Percentiles rank a stretch among this genome's conserved stretches.
Evolutionary conservation across 176 grass and related monocot genomes (phyloP).

Genomic region (Rhipidocladum racemiflorum): DNA sequence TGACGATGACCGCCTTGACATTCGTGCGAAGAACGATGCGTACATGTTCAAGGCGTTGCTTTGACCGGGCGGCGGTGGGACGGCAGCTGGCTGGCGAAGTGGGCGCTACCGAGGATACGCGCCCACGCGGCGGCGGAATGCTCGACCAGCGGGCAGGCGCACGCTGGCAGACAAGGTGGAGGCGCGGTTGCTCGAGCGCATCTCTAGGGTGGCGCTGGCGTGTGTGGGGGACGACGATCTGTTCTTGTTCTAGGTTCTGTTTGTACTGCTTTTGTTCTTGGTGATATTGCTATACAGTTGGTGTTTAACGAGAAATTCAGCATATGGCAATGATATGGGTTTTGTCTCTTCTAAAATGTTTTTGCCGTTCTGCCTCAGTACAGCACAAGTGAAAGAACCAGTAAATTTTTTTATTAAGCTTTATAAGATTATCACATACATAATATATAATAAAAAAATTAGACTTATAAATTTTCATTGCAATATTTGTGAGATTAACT

Average conservation of each 20-base stretch:
- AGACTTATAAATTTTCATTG: no score
- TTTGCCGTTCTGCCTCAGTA: not conserved
- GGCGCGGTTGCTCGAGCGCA: slow-evolving; percentile 35
- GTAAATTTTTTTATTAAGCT: no score
- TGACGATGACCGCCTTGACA: not conserved
- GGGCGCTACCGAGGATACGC: slow-evolving; percentile 55
- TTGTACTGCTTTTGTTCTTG: no score
- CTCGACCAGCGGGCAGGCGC: slow-evolving; percentile 40
- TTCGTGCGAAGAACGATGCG: slow-evolving; percentile 57
- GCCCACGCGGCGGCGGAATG: slow-evolving; percentile 25
- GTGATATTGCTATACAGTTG: no score
- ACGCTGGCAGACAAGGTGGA: slow-evolving; percentile 41
- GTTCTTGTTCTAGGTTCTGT: no score
- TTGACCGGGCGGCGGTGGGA: slow-evolving; percentile 56
- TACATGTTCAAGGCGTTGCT: slow-evolving; percentile 71
- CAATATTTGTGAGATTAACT: no score
- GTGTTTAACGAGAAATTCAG: no score
- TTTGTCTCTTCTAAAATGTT: slow-evolving; percentile 21
- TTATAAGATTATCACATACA: no score
- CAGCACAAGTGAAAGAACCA: no score
- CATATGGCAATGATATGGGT: not conserved
- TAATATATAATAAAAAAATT: no score
- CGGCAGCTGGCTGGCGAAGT: slow-evolving; percentile 38
- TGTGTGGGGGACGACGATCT: slow-evolving; percentile 63
- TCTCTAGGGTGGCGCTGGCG: slow-evolving; percentile 58